Percentiles rank a stretch among this genome's conserved stretches.
phyloP scores from a whole-genome alignment of 805 yeast genomes.

The Cyberlindnera galapagoensis region DNA sequence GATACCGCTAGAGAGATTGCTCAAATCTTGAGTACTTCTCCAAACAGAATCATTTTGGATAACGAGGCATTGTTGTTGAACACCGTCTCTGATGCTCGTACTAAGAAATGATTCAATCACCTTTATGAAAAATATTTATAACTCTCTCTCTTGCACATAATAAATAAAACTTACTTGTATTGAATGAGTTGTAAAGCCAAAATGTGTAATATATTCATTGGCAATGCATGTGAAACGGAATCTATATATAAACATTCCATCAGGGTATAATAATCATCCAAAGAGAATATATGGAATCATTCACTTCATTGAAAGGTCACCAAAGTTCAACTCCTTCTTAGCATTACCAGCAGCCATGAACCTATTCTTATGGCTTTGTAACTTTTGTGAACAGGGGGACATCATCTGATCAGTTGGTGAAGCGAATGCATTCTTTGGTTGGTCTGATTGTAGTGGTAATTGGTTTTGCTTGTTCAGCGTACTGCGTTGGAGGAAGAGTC shows the following conservation, averaged over 20 bases:
- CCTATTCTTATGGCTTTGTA: conserved; percentile 41
- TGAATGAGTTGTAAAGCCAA: too few relatives aligned
- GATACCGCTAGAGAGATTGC: conserved; percentile 98
- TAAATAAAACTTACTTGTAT: not conserved
- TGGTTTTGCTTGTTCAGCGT: too few relatives aligned
- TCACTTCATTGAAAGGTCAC: too few relatives aligned
- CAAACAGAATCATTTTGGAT: conserved; percentile 87
- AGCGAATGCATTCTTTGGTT: conserved; percentile 10
- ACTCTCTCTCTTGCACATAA: conserved; percentile 1
- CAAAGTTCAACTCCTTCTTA: conserved; percentile 16
- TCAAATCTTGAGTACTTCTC: conserved; percentile 71
- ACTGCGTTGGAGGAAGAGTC: not conserved
- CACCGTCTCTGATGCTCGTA: conserved; percentile 75
- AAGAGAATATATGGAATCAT: too few relatives aligned
- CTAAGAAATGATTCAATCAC: conserved; percentile 19
- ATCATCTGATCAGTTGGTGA: conserved; percentile 55
- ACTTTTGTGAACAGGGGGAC: conserved; percentile 53
- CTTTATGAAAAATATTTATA: not conserved
- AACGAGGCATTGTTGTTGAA: conserved; percentile 88
- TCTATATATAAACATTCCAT: too few relatives aligned
- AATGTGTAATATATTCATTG: too few relatives aligned
- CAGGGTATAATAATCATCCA: too few relatives aligned
- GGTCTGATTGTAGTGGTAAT: conserved; percentile 22
- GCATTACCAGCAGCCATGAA: conserved; percentile 32
- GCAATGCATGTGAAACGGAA: too few relatives aligned